These are phyloP conservation scores for Talaromyces sp. DNA, from an alignment of 2,329 filamentous ascomycete genomes.

Conservation along the genomic window DNA sequence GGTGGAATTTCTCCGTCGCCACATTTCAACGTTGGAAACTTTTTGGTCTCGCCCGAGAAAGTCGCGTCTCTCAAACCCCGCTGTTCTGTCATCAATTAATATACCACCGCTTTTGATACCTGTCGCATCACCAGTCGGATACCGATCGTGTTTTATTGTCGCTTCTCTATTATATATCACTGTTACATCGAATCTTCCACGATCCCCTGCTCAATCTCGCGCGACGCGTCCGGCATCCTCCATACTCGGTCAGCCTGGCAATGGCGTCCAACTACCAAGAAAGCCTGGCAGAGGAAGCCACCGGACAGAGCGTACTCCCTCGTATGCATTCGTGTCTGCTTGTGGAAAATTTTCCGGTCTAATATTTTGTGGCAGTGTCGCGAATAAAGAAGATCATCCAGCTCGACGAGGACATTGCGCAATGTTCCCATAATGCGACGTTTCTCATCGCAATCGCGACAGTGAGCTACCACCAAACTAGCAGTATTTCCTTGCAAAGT, in stretches of 20 bases:
- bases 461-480: slow-evolving; percentile 41
- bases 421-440: slow-evolving; percentile 88
- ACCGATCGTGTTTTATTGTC: not conserved
- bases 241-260: not conserved
- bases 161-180: not conserved
- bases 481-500: not conserved
- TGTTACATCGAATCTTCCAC: not conserved
- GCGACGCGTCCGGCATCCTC: not conserved
- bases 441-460: slow-evolving; percentile 92
- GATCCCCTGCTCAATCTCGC: not conserved
- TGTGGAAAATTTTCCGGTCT: not conserved
- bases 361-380: slow-evolving; percentile 57
- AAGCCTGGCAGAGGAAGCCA: slow-evolving; percentile 3
- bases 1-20: too few species aligned
- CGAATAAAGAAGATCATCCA: slow-evolving; percentile 94
- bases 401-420: slow-evolving; percentile 75
- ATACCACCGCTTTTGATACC: not conserved
- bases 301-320: slow-evolving; percentile 11
- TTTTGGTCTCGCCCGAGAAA: not conserved
- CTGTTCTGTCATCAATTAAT: too few species aligned
- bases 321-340: not conserved
- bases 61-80: not conserved
- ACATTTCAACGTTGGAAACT: too few species aligned
- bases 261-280: slow-evolving; percentile 5
- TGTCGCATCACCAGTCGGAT: not conserved